Evolutionary conservation across 2,329 filamentous ascomycete genomes (phyloP).

Genomic region (Diplodia scrobiculata): DNA sequence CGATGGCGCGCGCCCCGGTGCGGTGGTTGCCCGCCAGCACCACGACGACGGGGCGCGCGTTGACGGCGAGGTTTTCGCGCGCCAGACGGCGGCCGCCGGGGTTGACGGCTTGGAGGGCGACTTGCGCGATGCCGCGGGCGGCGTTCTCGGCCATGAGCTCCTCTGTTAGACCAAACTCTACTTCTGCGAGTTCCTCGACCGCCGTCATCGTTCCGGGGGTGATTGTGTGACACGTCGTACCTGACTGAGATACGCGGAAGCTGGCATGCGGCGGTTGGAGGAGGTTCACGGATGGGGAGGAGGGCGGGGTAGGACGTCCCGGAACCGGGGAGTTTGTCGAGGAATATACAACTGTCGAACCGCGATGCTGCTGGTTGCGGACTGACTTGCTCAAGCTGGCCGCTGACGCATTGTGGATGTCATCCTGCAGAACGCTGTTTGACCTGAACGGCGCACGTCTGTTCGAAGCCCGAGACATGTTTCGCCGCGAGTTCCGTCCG

Average conservation of each 20-base stretch:
- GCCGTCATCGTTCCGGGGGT: slow-evolving; percentile 83
- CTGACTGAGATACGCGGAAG: slow-evolving; percentile 58
- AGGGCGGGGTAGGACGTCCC: slow-evolving; percentile 40
- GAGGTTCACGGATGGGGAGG: slow-evolving; percentile 39
- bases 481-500: slow-evolving; percentile 43
- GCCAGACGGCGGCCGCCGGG: slow-evolving; percentile 60
- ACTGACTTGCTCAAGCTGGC: slow-evolving; percentile 32
- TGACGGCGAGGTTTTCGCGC: slow-evolving; percentile 45
- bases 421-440: slow-evolving; percentile 47
- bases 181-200: slow-evolving; percentile 85
- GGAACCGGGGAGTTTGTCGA: slow-evolving; percentile 42
- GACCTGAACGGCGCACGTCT: slow-evolving; percentile 45
- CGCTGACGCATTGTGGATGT: slow-evolving; percentile 39
- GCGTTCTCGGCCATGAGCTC: slow-evolving; percentile 92
- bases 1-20: slow-evolving; percentile 79
- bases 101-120: slow-evolving; percentile 69
- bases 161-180: slow-evolving; percentile 82
- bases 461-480: slow-evolving; percentile 45
- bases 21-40: slow-evolving; percentile 96
- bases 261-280: slow-evolving; percentile 23
- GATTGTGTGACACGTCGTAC: slow-evolving; percentile 59
- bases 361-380: slow-evolving; percentile 23
- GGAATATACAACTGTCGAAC: slow-evolving; percentile 32
- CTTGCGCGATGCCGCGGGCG: slow-evolving; percentile 83
- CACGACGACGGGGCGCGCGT: slow-evolving; percentile 62